These are phyloP conservation scores for Leucocoprinus leucothites DNA, from an alignment of 768 basidiomycete species.

Conservation along the genomic window DNA sequence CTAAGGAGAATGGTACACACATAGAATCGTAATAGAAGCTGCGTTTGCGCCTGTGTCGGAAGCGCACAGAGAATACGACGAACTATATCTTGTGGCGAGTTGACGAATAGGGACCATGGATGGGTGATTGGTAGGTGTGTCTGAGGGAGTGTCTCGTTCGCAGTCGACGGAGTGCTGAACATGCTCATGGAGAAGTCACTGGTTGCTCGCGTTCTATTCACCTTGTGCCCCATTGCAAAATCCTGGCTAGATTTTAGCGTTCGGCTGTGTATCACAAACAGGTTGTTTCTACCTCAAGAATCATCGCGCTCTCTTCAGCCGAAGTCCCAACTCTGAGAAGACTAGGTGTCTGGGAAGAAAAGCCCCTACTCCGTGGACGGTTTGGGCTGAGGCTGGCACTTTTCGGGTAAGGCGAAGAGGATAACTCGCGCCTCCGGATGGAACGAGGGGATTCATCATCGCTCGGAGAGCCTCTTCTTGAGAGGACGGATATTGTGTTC, in stretches of 20 bases:
- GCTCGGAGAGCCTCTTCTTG: conserved; percentile 10
- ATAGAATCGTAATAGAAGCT: conserved; percentile 20
- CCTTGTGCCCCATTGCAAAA: conserved; percentile 12
- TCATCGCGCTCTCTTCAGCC: conserved; percentile 25
- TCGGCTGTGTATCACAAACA: too few relatives aligned
- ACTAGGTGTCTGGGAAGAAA: conserved; percentile 1
- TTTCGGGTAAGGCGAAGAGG: conserved; percentile 9
- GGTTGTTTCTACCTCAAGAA: conserved; percentile 19
- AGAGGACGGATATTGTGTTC: conserved; percentile 19
- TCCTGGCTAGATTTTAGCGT: too few relatives aligned
- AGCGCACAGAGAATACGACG: conserved; percentile 16
- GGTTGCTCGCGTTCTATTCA: conserved; percentile 1
- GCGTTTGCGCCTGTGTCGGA: conserved; percentile 15
- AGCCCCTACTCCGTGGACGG: conserved; percentile 14
- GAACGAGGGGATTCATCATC: conserved; percentile 8
- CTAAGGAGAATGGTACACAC: conserved; percentile 5
- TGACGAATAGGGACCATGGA: conserved; percentile 20
- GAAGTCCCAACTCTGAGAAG: conserved; percentile 18
- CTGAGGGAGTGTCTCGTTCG: not conserved
- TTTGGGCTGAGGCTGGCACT: conserved; percentile 4
- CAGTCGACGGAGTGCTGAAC: not conserved
- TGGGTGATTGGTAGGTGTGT: conserved; percentile 15
- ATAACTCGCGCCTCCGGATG: conserved; percentile 6
- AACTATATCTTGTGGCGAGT: conserved; percentile 18
- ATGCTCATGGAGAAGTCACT: not conserved